Evolutionary conservation across 257 asterid genomes (phyloP).

Genomic region (Ocimum tenuiflorum): DNA sequence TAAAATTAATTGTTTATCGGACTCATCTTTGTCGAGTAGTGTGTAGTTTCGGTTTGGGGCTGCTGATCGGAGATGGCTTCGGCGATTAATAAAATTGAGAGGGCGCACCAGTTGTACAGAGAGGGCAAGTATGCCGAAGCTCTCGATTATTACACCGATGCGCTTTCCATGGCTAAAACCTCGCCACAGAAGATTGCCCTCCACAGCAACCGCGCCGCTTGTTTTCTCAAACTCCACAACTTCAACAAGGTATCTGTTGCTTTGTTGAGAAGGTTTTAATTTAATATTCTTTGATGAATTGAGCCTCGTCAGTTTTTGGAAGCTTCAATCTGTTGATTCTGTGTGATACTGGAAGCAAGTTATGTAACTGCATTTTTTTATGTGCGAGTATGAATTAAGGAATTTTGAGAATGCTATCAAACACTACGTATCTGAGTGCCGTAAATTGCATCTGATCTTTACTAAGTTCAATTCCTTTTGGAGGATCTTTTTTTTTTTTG

Average conservation of each 20-base stretch:
- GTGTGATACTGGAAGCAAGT: too few relatives aligned
- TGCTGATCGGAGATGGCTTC: slow-evolving; percentile 53
- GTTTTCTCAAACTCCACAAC: slow-evolving; percentile 76
- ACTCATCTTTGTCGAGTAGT: too few relatives aligned
- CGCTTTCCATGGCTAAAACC: slow-evolving; percentile 78
- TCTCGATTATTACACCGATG: slow-evolving; percentile 71
- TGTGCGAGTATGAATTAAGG: too few relatives aligned
- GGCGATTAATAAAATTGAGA: slow-evolving; percentile 67
- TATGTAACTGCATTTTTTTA: too few relatives aligned
- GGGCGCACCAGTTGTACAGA: slow-evolving; percentile 92
- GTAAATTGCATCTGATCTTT: too few relatives aligned
- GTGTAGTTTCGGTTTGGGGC: slow-evolving; percentile 2
- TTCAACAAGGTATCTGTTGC: slow-evolving; percentile 53
- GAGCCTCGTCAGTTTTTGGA: too few relatives aligned
- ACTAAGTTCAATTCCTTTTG: too few relatives aligned
- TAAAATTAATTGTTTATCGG: background rate
- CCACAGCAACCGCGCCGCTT: slow-evolving; percentile 98
- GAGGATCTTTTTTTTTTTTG: too few relatives aligned
- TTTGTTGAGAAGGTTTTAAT: slow-evolving; percentile 17
- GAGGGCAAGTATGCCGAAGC: slow-evolving; percentile 77
- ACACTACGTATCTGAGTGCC: too few relatives aligned
- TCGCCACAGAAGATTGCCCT: slow-evolving; percentile 86
- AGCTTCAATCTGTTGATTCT: too few relatives aligned
- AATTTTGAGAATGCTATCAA: too few relatives aligned
- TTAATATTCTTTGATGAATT: too few relatives aligned